Evolutionary conservation across 257 asterid species (phyloP).

Genomic region (Ilex aquifolium): DNA sequence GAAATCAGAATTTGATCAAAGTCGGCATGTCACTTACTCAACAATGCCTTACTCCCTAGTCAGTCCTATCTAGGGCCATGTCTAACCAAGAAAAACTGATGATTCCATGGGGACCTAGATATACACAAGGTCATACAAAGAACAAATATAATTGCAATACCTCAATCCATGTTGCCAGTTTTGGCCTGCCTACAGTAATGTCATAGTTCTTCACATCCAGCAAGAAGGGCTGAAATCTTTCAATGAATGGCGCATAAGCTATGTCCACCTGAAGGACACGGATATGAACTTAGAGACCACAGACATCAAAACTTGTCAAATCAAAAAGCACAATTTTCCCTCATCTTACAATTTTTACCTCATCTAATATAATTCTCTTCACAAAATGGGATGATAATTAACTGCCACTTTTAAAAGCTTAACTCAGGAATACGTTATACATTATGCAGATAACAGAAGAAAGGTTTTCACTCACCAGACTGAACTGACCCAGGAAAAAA

Average conservation of each 20-base stretch:
- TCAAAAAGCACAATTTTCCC: too few species aligned
- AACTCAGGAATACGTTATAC: not conserved
- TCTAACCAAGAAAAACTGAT: not conserved
- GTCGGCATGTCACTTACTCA: too few species aligned
- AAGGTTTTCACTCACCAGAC: conserved; percentile 45
- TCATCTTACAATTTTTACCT: too few species aligned
- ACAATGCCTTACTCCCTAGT: too few species aligned
- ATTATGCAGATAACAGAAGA: not conserved
- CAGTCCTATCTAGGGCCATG: too few species aligned
- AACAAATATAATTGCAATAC: conserved; percentile 17
- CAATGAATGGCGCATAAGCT: conserved; percentile 70
- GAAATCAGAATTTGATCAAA: too few species aligned
- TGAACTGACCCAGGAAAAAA: conserved; percentile 73
- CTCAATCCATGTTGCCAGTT: conserved; percentile 57
- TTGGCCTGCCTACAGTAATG: conserved; percentile 53
- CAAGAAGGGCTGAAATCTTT: conserved; percentile 55
- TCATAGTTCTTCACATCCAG: conserved; percentile 55
- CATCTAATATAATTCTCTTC: too few species aligned
- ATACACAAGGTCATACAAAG: not conserved
- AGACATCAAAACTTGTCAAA: not conserved
- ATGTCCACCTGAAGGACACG: conserved; percentile 57
- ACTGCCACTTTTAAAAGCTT: not conserved
- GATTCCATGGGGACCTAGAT: too few species aligned
- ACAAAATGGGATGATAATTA: too few species aligned
- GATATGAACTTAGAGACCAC: not conserved